Evolutionary conservation across 2,329 filamentous ascomycete species (phyloP).

Genomic region (Calonectria pteridis): DNA sequence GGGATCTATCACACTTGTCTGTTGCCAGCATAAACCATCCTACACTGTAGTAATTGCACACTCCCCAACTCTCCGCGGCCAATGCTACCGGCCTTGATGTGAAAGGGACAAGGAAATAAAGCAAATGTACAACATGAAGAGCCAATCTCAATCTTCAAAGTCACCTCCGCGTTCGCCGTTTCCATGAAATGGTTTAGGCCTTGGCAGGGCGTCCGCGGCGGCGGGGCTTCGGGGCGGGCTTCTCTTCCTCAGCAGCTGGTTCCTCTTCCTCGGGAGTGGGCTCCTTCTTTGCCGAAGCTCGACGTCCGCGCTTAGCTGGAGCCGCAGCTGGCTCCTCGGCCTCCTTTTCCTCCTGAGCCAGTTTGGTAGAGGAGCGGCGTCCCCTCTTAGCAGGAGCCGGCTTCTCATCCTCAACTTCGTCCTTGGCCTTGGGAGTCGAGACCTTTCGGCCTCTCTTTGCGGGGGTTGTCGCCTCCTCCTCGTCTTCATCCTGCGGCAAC

Average conservation of each 20-base stretch:
- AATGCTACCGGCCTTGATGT: neutral
- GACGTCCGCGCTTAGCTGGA: slow-evolving; percentile 29
- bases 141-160: neutral
- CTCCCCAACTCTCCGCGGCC: neutral
- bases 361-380: slow-evolving; percentile 13
- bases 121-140: neutral
- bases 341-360: slow-evolving; percentile 34
- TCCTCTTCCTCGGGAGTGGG: slow-evolving; percentile 26
- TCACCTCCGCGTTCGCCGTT: neutral
- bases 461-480: slow-evolving; percentile 31
- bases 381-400: slow-evolving; percentile 45
- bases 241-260: slow-evolving; percentile 36
- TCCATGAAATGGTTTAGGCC: neutral
- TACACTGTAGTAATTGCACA: neutral
- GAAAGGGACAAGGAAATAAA: neutral
- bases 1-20: neutral
- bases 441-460: slow-evolving; percentile 43
- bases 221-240: slow-evolving; percentile 47
- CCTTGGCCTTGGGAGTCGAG: slow-evolving; percentile 8
- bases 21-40: neutral
- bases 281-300: slow-evolving; percentile 30
- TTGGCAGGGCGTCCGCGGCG: slow-evolving; percentile 19
- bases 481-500: neutral
- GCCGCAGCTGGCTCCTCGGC: slow-evolving; percentile 21
- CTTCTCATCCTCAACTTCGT: slow-evolving; percentile 35